Base-by-base conservation (phyloP, 208 protist genomes). In the Sergeia podlipaevii region DNA sequence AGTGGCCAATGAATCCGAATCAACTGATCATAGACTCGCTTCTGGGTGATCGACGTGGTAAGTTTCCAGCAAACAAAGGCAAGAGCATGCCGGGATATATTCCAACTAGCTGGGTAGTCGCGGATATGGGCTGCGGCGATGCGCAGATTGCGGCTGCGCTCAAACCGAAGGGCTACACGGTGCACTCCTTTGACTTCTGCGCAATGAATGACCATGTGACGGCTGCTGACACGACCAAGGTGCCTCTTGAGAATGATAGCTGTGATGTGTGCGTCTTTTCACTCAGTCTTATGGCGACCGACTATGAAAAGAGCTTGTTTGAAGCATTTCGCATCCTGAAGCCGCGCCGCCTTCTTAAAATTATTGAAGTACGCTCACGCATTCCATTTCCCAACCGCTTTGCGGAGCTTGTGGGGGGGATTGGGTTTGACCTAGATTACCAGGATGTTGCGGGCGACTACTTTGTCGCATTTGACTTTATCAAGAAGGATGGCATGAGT, bases 81-180 rank as follows among this genome's bases (percentile, higher is more conserved):
- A 96, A 93, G 69, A 80, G 66, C 42, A 85, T 89, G 77, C 85
- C 81, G 7, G 82, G 85, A 2, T 61, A 85, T 57, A 91, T 90
- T 51, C 91, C 91, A 1, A 60, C 45, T 15, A 85, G 60, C 47
- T 86, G 91, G 74, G 68, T 87, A n/a, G 84, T 98, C 24, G 93
- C 87, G 20, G 96, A 98, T 62, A 96, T 98, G 79, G 96, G 96
- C 28, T 98, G 96, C 64, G 96, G 96, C 1, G 94, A 97, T 24
- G 96, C 95, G 11, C 88, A 89, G 50, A 79, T 98, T 26, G 87
- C 91, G 1, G 74, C 81, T 4, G 52, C 39, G 33, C 65, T 97
- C 26, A 21, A 46, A 33, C 69, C 83, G 34, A 80, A 85, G 28
- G 85, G 80, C 32, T 93, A 97, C 68, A 96, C 74, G 3, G 93